Evolutionary conservation across 805 yeast genomes (phyloP), one percentile per base, ranked within the genome.

Genomic region (Metschnikowia chrysomelidarum): DNA sequence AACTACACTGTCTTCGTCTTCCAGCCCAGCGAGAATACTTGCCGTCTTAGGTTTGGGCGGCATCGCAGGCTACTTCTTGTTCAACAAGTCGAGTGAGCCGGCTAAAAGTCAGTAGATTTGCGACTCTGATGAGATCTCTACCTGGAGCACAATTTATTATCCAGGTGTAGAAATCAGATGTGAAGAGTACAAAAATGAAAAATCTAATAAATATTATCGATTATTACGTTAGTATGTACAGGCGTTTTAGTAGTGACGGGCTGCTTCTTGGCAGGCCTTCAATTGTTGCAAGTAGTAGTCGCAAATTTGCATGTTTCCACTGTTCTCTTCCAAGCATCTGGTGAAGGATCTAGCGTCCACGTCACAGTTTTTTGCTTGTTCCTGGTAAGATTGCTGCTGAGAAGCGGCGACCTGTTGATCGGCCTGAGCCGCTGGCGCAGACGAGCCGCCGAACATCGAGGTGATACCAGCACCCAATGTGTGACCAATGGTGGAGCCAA

Each of bases 401-500:
- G 59, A 49, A 35, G 59, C 63, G 30, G 76, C 70, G 32, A 67
- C 60, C 36, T 63, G 65, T 23, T 44, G 50, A 41, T 51, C 76
- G 19, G 69, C 75, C n/a, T 73, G 69, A 29, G 75, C 66, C 19
- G 71, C 63, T 6, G 60, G 50, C n/a, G 56, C 45, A 19, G 79
- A 62, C 24, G 86, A 76, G 37, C 95, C 95, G 36, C 95, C 87
- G 54, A 91, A 91, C 76, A 93, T 66, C 32, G 87, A 75, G 32
- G 95, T 80, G 53, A 93, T 69, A 54, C 98, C 98, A 44, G 95
- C 95, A 68, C 97, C 97, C 40, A 91, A 50, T 25, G 97, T 87
- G 74, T 93, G 98, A 44, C 98, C 98, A 36, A 91, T 81, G 43
- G 98, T 82, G 34, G 96, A 87, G 54, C 98, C 98, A 38, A 93